phyloP scores from a whole-genome alignment of 306 rosid genomes.

The Cucurbita maxima region DNA sequence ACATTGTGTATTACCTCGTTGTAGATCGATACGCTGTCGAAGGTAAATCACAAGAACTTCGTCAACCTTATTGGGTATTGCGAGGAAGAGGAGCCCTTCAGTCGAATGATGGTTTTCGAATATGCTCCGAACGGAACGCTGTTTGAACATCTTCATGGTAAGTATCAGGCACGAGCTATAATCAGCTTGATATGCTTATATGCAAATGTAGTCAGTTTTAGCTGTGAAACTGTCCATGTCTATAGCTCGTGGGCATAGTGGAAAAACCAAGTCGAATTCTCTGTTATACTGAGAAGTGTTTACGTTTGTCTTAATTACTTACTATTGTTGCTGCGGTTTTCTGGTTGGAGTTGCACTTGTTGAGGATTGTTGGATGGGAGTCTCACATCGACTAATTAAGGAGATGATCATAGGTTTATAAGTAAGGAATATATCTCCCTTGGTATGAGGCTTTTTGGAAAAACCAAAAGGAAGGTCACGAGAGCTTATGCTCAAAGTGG shows the following conservation, averaged over 20 bases:
- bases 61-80: constrained; percentile 81
- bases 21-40: constrained; percentile 66
- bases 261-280: not conserved
- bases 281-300: not conserved
- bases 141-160: constrained; percentile 87
- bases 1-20: constrained; percentile 13
- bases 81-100: constrained; percentile 79
- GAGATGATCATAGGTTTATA: too few relatives aligned
- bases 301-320: not conserved
- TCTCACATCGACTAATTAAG: too few relatives aligned
- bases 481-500: too few relatives aligned
- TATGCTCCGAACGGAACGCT: constrained; percentile 92
- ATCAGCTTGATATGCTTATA: not conserved
- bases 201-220: not conserved
- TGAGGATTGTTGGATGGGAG: too few relatives aligned
- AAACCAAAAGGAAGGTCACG: too few relatives aligned
- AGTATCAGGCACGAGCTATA: constrained; percentile 16
- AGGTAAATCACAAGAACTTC: constrained; percentile 90
- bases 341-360: not conserved
- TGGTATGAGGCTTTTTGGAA: too few relatives aligned
- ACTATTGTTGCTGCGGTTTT: not conserved
- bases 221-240: not conserved
- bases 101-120: constrained; percentile 90
- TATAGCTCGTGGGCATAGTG: not conserved
- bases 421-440: too few relatives aligned